Conservation (phyloP, 352 stramenopile species). For the Globisporangium cystogenes region DNA sequence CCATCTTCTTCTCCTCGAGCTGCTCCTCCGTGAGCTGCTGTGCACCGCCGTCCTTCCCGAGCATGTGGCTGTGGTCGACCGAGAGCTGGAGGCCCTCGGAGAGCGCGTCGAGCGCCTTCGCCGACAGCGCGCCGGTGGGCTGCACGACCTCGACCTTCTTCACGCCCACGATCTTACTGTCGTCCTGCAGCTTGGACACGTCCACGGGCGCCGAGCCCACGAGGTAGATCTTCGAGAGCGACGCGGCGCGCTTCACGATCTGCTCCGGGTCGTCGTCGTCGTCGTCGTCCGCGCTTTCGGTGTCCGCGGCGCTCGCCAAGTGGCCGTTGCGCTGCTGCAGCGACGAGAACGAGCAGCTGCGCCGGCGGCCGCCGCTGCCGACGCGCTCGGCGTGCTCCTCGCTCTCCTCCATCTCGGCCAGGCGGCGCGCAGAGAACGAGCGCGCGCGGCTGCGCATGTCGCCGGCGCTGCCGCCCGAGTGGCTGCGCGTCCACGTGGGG, state of each 20-base stretch:
- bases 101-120: constrained; percentile 71
- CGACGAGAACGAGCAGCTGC: constrained; percentile 70
- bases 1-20: constrained; percentile 84
- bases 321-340: constrained; percentile 8
- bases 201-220: constrained; percentile 77
- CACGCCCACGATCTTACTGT: constrained; percentile 67
- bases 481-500: constrained; percentile 23
- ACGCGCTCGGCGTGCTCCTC: constrained; percentile 8
- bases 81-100: constrained; percentile 71
- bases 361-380: constrained; percentile 23
- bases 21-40: constrained; percentile 66
- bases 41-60: constrained; percentile 9
- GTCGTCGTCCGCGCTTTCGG: constrained; percentile 6
- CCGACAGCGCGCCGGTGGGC: constrained; percentile 65
- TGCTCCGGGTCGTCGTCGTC: constrained; percentile 25
- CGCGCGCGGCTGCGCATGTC: constrained; percentile 25
- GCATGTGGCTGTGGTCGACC: constrained; percentile 49
- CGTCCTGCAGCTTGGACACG: constrained; percentile 70
- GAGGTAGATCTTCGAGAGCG: constrained; percentile 82
- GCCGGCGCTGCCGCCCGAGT: constrained; percentile 12
- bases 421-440: constrained; percentile 44
- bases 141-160: constrained; percentile 76
- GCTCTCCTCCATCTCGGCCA: constrained; percentile 28
- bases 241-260: constrained; percentile 61
- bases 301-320: constrained; percentile 5